Base-by-base conservation (phyloP, 768 basidiomycete genomes). In the Mycena rebaudengoi region DNA sequence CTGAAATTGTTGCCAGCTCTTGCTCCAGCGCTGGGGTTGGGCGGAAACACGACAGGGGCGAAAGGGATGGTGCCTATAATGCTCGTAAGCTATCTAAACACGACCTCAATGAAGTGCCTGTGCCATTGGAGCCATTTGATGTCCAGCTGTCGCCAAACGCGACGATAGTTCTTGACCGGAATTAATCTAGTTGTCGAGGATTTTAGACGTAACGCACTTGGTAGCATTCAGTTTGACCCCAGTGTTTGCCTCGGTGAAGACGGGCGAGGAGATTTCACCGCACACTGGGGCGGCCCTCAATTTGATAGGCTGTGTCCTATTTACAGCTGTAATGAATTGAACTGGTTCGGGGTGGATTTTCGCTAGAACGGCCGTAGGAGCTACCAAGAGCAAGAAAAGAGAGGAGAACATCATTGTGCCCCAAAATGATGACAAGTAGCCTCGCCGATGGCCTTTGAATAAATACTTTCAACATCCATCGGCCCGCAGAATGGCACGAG, bases 61-160 rank as follows among this genome's bases (percentile, higher is more conserved):
- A 69, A 66, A 29, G 68, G 68, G 45, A 69, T 64, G 29, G 68
- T 69, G 48, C 68, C 68, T 66, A 13, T 5, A n/a, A 28, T 18
- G 3, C 13, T 2, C 30, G 33, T 61, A 20, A 50, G 41, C 16
- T 18, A 35, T 57, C 44, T 1, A 30, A 1, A 7, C 18, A 7
- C 25, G 13, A 7, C 5, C 29, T 37, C 30, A 35, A 7, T 29
- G 23, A 26, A 49, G n/a, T n/a, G n/a, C 23, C 2, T 51, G 5
- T 6, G 57, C 66, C 66, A 25, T 65, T 65, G 18, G 64, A 66
- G 13, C 68, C 68, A 40, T 69, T 69, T 11, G 57, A 56, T 13
- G 68, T 69, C 68, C 68, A 69, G 3, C 61, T 63, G 21, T 69
- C 68, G 7, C 68, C 68, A 37, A 69, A 67, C 5, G 68, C 62